Conservation (phyloP, 1,139 yeast species). For the Geotrichum candidum region DNA sequence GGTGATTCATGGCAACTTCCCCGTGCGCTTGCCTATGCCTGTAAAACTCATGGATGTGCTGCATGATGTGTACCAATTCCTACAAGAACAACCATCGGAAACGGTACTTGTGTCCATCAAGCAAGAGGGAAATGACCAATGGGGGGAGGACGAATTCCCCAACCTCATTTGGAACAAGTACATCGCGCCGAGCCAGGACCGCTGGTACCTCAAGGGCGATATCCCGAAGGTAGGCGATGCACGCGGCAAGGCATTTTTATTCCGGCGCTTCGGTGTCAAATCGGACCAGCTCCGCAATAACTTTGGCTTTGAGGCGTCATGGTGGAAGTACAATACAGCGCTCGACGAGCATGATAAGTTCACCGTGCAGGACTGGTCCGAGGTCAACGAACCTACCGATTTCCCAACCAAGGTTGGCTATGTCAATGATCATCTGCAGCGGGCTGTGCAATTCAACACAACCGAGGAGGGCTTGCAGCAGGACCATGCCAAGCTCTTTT, state of each 20-base stretch:
- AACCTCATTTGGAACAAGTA: constrained; percentile 58
- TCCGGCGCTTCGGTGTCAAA: constrained; percentile 64
- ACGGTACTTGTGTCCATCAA: constrained; percentile 63
- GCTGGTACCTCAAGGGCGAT: constrained; percentile 55
- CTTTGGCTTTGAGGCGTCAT: constrained; percentile 63
- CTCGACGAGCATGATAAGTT: constrained; percentile 58
- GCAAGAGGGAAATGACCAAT: constrained; percentile 64
- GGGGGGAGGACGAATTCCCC: constrained; percentile 66
- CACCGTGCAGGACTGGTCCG: constrained; percentile 73
- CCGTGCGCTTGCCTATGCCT: constrained; percentile 60
- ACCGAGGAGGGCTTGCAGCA: constrained; percentile 35
- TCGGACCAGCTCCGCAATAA: constrained; percentile 39
- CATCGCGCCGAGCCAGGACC: constrained; percentile 45
- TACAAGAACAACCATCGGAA: constrained; percentile 50
- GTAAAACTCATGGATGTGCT: constrained; percentile 45
- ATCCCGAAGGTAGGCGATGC: constrained; percentile 57
- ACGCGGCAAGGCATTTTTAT: constrained; percentile 61
- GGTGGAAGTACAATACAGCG: constrained; percentile 63
- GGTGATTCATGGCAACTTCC: constrained; percentile 72
- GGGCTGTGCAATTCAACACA: constrained; percentile 49
- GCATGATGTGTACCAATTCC: constrained; percentile 55
- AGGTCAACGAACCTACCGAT: constrained; percentile 49
- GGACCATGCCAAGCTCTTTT: constrained; percentile 47
- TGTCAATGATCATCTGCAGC: constrained; percentile 51
- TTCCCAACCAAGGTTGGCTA: constrained; percentile 53